A percentile compares a stretch with the other conserved stretches of the same genome.
Conservation (phyloP, 148 eudicot genomes). For the Pouteria glomerata region DNA sequence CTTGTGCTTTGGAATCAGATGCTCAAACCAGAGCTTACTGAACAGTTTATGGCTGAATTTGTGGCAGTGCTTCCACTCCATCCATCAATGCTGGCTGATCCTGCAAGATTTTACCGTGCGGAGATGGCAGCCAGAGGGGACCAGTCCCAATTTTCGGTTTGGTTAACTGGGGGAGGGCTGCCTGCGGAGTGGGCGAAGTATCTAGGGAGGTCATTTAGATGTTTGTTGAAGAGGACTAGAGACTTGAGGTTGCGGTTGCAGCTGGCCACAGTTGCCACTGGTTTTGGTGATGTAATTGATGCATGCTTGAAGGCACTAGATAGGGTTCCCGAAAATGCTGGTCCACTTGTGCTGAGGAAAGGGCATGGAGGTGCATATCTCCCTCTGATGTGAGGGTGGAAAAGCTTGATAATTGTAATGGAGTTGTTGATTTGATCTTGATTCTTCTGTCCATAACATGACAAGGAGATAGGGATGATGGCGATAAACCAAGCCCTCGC, state of each 20-base stretch:
- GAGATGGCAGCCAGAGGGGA: slow-evolving; percentile 92
- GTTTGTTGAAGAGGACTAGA: slow-evolving; percentile 78
- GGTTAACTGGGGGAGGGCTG: slow-evolving; percentile 86
- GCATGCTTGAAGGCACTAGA: slow-evolving; percentile 65
- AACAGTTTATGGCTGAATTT: slow-evolving; percentile 83
- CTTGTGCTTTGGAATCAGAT: slow-evolving; percentile 92
- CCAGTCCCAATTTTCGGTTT: slow-evolving; percentile 81
- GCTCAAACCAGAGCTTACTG: slow-evolving; percentile 85
- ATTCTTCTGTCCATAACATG: neutral
- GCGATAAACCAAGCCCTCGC: neutral
- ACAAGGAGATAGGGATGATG: neutral
- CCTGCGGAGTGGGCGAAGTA: slow-evolving; percentile 92
- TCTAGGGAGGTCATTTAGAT: slow-evolving; percentile 80
- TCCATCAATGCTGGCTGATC: slow-evolving; percentile 73
- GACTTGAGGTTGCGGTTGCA: slow-evolving; percentile 75
- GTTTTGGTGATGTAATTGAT: slow-evolving; percentile 63
- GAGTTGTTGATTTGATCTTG: neutral
- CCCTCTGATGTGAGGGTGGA: slow-evolving; percentile 53
- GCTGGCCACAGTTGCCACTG: slow-evolving; percentile 73
- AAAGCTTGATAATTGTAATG: neutral
- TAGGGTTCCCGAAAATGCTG: slow-evolving; percentile 91
- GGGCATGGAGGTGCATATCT: slow-evolving; percentile 99
- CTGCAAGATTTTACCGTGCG: slow-evolving; percentile 73
- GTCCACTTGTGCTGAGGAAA: slow-evolving; percentile 87
- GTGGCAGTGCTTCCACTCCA: slow-evolving; percentile 91